Evolutionary conservation across 2,329 filamentous ascomycete species (phyloP).

Genomic region (Sporothrix schenckii): DNA sequence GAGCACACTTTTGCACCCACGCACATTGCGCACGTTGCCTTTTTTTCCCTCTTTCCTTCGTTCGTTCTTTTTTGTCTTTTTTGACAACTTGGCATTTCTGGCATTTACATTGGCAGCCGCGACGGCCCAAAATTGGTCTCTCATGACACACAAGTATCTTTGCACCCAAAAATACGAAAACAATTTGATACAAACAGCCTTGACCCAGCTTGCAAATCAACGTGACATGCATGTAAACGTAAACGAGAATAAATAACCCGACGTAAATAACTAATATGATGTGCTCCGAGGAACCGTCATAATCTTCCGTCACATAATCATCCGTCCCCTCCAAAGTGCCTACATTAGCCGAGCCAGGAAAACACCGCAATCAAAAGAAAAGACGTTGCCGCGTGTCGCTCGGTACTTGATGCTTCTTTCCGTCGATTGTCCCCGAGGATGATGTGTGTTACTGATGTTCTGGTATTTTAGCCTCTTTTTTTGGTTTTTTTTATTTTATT

Average conservation of each 20-base stretch:
- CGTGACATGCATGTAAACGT: background rate
- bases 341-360: constrained; percentile 17
- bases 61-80: background rate
- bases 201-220: background rate
- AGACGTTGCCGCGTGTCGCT: background rate
- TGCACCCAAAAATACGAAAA: background rate
- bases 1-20: constrained; percentile 17
- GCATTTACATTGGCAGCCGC: constrained; percentile 6
- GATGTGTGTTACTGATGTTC: background rate
- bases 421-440: background rate
- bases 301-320: background rate
- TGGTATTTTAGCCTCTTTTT: background rate
- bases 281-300: too few relatives aligned
- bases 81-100: background rate
- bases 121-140: background rate
- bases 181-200: constrained; percentile 16
- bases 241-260: background rate
- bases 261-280: background rate
- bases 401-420: constrained; percentile 6
- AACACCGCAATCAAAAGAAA: background rate
- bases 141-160: background rate
- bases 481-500: too few relatives aligned
- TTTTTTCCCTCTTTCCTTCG: background rate
- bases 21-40: constrained; percentile 4
- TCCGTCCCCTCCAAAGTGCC: background rate